A percentile compares a stretch with the other conserved stretches of the same genome.
Evolutionary conservation across 2,329 filamentous ascomycete species (phyloP).

Genomic region (Pestalotiopsis sp.): DNA sequence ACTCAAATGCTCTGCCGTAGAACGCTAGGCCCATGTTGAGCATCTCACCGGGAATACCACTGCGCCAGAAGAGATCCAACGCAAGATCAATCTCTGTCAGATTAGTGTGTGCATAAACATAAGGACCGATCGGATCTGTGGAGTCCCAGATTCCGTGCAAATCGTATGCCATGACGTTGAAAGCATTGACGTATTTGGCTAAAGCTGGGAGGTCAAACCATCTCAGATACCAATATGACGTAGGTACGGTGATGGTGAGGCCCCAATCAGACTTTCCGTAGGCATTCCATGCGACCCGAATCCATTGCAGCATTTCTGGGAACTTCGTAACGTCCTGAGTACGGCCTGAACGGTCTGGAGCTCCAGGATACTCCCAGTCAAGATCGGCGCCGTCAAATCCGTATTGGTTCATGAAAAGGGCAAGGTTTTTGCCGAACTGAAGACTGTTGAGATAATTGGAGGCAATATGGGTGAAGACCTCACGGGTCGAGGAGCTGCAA

Average conservation of each 20-base stretch:
- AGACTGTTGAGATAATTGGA: conserved; percentile 30
- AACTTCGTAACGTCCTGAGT: conserved; percentile 36
- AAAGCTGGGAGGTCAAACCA: conserved; percentile 29
- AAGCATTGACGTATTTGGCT: no score
- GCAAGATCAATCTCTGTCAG: no score
- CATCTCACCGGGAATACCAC: no score
- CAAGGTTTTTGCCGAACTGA: conserved; percentile 27
- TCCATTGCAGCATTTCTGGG: conserved; percentile 31
- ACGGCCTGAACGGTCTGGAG: conserved; percentile 34
- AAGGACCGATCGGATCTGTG: no score
- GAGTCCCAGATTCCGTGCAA: no score
- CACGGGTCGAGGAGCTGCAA: not conserved
- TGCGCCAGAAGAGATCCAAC: no score
- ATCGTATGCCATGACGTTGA: no score
- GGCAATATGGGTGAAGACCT: conserved; percentile 20
- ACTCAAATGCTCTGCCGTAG: no score
- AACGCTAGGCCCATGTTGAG: no score
- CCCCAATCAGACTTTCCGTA: conserved; percentile 29
- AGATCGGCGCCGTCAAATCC: conserved; percentile 46
- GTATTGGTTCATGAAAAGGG: conserved; percentile 33
- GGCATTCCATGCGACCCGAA: conserved; percentile 27
- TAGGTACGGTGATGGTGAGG: conserved; percentile 38
- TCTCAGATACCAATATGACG: conserved; percentile 40
- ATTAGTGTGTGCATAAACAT: no score
- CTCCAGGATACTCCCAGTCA: conserved; percentile 48